Base-by-base conservation (phyloP, 1,284 basidiomycete species). In the Malassezia dermatis region DNA sequence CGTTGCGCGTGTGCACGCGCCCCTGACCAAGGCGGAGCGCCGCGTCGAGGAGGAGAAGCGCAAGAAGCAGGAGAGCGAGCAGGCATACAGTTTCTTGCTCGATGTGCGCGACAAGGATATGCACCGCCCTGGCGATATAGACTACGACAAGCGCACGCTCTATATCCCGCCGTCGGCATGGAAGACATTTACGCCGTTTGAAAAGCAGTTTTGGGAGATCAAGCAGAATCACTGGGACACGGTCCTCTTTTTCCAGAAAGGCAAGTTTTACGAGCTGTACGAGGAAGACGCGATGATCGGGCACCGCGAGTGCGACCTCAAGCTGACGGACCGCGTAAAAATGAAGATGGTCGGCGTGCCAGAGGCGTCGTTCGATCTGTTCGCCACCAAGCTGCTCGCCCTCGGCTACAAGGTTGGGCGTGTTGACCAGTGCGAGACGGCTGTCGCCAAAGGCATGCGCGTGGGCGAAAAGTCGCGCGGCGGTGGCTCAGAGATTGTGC, bases 311-410 rank as follows among this genome's bases (percentile, higher is more conserved):
- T 71, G 72, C 51, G 74, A 75, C 50, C 64, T 75, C 56, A 75
- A 75, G 63, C 79, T 91, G 34, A 91, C 89, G 1, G 82, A 84
- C 44, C 79, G 88, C 53, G 91, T 95, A 53, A 98, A 96, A 77
- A 99, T 99, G 94, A 91, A 86, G 53, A 72, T 72, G 88, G 89
- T 94, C 57, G 91, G 94, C 39, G 93, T 98, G 4, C 94, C 94
- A 0, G 94, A 98, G 74, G 84, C 83, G 75, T 85, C 85, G 1
- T 94, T 98, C 75, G 89, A 93, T 32, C 59, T 66, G 52, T 72
- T 69, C 51, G 67, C 70, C 17, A 64, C 78, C 15, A 80, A 80
- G 57, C 78, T 80, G 65, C 69, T 77, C 3, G 77, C 71, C 2
- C 67, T 76, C 80, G 90, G 91, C 0, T 89, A 94, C 78, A 95